Conservation (phyloP, 306 rosid species). For the Acacia acuminata region DNA sequence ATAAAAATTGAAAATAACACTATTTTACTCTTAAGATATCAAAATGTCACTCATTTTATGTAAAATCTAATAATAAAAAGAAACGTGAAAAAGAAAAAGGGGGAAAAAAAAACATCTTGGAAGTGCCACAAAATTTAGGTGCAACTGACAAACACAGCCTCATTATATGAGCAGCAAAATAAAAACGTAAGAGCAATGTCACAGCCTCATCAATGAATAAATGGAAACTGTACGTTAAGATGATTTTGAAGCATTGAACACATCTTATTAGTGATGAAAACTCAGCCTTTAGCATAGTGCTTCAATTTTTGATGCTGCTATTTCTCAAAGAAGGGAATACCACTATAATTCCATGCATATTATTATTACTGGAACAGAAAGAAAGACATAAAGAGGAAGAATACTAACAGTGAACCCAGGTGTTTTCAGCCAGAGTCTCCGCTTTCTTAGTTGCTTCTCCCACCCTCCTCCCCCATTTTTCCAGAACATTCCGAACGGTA, state of each 20-base stretch:
- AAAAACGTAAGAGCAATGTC: neutral
- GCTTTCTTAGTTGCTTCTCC: slow-evolving; percentile 80
- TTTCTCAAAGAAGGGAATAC: neutral
- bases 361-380: neutral
- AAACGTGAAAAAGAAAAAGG: too few species aligned
- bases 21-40: too few species aligned
- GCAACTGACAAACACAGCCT: too few species aligned
- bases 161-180: neutral
- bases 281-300: too few species aligned
- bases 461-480: slow-evolving; percentile 73
- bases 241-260: neutral
- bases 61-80: too few species aligned
- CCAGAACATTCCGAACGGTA: slow-evolving; percentile 67
- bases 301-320: neutral
- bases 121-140: too few species aligned
- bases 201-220: neutral
- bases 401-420: slow-evolving; percentile 86
- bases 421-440: slow-evolving; percentile 87
- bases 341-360: neutral
- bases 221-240: neutral
- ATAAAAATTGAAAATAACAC: too few species aligned
- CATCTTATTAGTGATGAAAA: neutral
- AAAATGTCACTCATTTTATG: too few species aligned
- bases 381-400: neutral
- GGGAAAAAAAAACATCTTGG: too few species aligned